Evolutionary conservation across 2,329 filamentous ascomycete species (phyloP).

Genomic region (Daldinia eschscholtzii): DNA sequence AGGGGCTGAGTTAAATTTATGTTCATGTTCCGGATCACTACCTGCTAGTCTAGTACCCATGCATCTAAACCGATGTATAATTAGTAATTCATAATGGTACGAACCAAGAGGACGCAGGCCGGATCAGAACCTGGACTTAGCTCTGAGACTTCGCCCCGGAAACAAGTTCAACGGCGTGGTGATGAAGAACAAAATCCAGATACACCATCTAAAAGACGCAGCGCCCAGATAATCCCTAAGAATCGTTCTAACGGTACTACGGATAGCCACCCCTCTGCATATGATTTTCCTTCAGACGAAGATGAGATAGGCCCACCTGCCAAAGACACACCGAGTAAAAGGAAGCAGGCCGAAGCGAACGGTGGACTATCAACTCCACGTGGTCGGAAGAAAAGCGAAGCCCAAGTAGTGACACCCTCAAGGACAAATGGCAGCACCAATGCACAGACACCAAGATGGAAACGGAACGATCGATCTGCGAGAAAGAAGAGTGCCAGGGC

Average conservation of each 20-base stretch:
- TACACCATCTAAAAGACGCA: conserved; percentile 42
- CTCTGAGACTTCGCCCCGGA: conserved; percentile 40
- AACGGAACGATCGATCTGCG: conserved; percentile 84
- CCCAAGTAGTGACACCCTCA: conserved; percentile 45
- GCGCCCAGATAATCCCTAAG: conserved; percentile 16
- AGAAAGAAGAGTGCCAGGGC: conserved; percentile 84
- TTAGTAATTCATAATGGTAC: conserved; percentile 44
- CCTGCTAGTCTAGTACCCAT: no score
- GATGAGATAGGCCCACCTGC: conserved; percentile 31
- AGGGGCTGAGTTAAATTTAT: neutral
- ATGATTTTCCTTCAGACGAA: conserved; percentile 51
- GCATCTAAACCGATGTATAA: no score
- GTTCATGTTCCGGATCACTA: neutral
- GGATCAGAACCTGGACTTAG: conserved; percentile 22
- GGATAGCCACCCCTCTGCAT: conserved; percentile 40
- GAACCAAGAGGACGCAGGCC: conserved; percentile 44
- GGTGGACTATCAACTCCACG: conserved; percentile 42
- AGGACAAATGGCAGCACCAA: conserved; percentile 47
- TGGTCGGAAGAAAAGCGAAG: conserved; percentile 41
- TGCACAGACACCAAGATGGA: conserved; percentile 71
- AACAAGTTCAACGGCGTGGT: conserved; percentile 42
- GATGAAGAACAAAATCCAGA: conserved; percentile 34
- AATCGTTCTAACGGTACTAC: conserved; percentile 12
- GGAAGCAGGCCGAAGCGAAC: conserved; percentile 28
- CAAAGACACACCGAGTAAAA: conserved; percentile 45